Evolutionary conservation across 2,329 filamentous ascomycete species (phyloP).

Genomic region (Leptographium galeiforme): DNA sequence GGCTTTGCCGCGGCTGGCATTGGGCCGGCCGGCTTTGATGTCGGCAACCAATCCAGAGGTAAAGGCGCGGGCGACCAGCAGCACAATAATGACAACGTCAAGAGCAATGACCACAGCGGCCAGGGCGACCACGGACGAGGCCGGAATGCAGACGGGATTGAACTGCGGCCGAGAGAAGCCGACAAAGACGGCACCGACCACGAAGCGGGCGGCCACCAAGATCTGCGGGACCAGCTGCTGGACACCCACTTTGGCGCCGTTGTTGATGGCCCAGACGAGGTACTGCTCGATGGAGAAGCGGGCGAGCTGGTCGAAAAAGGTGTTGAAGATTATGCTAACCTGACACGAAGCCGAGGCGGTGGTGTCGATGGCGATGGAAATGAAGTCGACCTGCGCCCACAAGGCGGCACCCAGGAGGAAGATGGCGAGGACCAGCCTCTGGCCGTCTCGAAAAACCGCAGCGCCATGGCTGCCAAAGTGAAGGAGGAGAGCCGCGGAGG

Average conservation of each 20-base stretch:
- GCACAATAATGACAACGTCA: slow-evolving; percentile 30
- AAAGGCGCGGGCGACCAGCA: slow-evolving; percentile 28
- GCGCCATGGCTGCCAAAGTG: slow-evolving; percentile 32
- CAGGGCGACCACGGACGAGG: slow-evolving; percentile 28
- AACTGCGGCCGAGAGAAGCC: slow-evolving; percentile 40
- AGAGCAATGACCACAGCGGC: slow-evolving; percentile 29
- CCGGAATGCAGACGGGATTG: slow-evolving; percentile 36
- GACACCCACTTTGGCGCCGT: slow-evolving; percentile 17
- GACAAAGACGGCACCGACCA: slow-evolving; percentile 40
- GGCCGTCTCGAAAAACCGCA: slow-evolving; percentile 39
- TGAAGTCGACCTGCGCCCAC: slow-evolving; percentile 41
- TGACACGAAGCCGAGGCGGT: slow-evolving; percentile 33
- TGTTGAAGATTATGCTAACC: slow-evolving; percentile 35
- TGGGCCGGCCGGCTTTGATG: slow-evolving; percentile 15
- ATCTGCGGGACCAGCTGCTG: slow-evolving; percentile 30
- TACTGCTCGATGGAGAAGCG: slow-evolving; percentile 40
- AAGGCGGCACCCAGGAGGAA: slow-evolving; percentile 37
- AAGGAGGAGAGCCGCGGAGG: slow-evolving; percentile 32
- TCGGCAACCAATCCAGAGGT: slow-evolving; percentile 22
- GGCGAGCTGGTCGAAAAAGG: slow-evolving; percentile 43
- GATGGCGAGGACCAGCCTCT: slow-evolving; percentile 49
- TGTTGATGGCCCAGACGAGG: slow-evolving; percentile 36
- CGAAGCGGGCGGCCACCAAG: slow-evolving; percentile 32
- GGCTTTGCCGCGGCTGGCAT: slow-evolving; percentile 23
- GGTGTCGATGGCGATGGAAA: slow-evolving; percentile 32